A percentile compares a stretch with the other conserved stretches of the same genome.
Evolutionary conservation across 2,329 filamentous ascomycete species (phyloP).

Genomic region (Aspergillus aculeatinus): DNA sequence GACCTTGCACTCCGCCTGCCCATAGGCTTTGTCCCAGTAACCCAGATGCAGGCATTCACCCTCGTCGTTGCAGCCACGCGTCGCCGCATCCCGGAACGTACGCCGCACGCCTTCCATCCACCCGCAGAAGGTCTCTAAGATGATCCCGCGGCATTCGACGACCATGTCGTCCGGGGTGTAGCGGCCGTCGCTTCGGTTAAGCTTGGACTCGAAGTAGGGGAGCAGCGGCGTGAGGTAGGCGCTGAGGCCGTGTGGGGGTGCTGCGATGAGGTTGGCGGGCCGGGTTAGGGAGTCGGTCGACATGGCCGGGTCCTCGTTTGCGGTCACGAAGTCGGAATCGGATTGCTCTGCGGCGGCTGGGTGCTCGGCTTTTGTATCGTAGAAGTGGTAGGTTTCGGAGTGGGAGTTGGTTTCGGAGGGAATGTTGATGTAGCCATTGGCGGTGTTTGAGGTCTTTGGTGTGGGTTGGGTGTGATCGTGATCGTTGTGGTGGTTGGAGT

Average conservation of each 20-base stretch:
- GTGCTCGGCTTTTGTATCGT: neutral
- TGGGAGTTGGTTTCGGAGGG: neutral
- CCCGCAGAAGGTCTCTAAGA: constrained; percentile 28
- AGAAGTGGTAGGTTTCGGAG: neutral
- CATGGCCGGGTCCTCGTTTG: neutral
- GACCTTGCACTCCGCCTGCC: constrained; percentile 20
- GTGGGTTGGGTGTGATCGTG: neutral
- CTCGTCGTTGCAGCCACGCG: neutral
- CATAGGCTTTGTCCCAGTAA: constrained; percentile 28
- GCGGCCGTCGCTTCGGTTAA: constrained; percentile 18
- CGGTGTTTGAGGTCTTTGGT: neutral
- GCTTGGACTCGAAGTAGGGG: constrained; percentile 27
- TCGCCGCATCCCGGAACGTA: constrained; percentile 16
- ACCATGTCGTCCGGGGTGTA: constrained; percentile 28
- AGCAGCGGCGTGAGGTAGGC: constrained; percentile 20
- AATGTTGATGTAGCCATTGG: neutral
- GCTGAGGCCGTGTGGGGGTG: neutral
- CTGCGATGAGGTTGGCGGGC: neutral
- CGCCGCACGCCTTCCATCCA: constrained; percentile 26
- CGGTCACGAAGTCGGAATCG: constrained; percentile 8
- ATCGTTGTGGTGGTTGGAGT: neutral
- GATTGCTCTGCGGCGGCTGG: neutral
- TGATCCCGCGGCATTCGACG: constrained; percentile 28
- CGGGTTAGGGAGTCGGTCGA: neutral
- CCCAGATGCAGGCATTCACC: constrained; percentile 28